Percentiles rank a stretch among this genome's conserved stretches.
Conservation (phyloP, 805 yeast species). For the Lipomyces kockii region DNA sequence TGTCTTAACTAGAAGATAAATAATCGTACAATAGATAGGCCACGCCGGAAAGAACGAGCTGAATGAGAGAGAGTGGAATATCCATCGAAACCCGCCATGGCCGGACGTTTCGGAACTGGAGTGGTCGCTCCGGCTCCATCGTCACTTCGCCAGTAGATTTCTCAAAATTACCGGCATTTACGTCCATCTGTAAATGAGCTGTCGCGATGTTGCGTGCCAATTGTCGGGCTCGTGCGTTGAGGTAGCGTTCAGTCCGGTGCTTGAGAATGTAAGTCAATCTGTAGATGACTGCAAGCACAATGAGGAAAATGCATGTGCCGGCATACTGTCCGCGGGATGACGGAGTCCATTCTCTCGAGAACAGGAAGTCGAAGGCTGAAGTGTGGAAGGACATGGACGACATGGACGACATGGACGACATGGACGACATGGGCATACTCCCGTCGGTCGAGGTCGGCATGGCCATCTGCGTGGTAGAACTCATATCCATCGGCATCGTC, state of each 20-base stretch:
- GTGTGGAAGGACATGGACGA: slow-evolving; percentile 40
- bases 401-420: slow-evolving; percentile 38
- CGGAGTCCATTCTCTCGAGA: slow-evolving; percentile 41
- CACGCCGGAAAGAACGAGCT: slow-evolving; percentile 32
- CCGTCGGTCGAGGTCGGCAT: slow-evolving; percentile 19
- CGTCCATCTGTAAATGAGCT: not conserved
- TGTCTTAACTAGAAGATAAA: not conserved
- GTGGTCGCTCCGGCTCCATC: not conserved
- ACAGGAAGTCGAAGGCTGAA: slow-evolving; percentile 34
- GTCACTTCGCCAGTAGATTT: slow-evolving; percentile 10
- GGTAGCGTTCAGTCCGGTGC: slow-evolving; percentile 28
- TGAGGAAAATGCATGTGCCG: slow-evolving; percentile 42
- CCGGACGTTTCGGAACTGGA: slow-evolving; percentile 22
- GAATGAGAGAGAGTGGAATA: slow-evolving; percentile 36
- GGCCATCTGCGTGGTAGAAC: slow-evolving; percentile 17
- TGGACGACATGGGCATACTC: slow-evolving; percentile 23
- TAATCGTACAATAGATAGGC: slow-evolving; percentile 34
- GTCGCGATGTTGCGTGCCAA: not conserved
- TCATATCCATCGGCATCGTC: not conserved
- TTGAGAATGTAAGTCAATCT: slow-evolving; percentile 33
- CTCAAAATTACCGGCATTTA: slow-evolving; percentile 9
- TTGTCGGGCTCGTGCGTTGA: slow-evolving; percentile 19
- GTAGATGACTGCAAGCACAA: slow-evolving; percentile 40
- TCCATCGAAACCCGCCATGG: slow-evolving; percentile 39
- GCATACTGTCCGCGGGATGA: slow-evolving; percentile 40